phyloP scores from a whole-genome alignment of 1,284 basidiomycete species.

The Singerocomus inundabilis region DNA sequence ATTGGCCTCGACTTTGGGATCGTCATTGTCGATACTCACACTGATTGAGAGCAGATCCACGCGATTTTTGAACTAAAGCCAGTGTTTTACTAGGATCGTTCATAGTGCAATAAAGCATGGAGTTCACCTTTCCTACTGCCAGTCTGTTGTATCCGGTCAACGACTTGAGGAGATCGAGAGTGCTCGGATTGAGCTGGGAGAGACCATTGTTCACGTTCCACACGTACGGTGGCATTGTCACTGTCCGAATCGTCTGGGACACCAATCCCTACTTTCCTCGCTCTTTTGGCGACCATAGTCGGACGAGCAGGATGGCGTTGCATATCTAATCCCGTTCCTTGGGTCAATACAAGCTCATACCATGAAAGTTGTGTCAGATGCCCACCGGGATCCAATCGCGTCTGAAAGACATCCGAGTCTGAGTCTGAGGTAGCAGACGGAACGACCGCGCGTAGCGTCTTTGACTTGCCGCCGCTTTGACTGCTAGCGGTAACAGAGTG shows the following conservation, averaged over 20 bases:
- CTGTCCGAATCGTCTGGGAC: slow-evolving; percentile 11
- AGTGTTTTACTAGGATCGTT: not conserved
- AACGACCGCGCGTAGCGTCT: not conserved
- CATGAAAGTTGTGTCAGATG: not conserved
- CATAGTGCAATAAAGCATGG: not conserved
- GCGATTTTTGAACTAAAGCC: slow-evolving; percentile 10
- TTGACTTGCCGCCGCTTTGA: slow-evolving; percentile 14
- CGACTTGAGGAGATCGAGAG: not conserved
- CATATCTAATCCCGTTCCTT: slow-evolving; percentile 7
- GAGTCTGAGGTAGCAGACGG: slow-evolving; percentile 16
- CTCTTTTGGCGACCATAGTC: not conserved
- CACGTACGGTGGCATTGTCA: slow-evolving; percentile 16
- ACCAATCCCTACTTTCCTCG: slow-evolving; percentile 21
- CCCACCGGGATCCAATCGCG: slow-evolving; percentile 8
- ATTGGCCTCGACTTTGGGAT: not conserved
- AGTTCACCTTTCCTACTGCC: slow-evolving; percentile 10
- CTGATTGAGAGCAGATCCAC: slow-evolving; percentile 1
- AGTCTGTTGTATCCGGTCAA: slow-evolving; percentile 1
- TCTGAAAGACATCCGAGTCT: slow-evolving; percentile 8
- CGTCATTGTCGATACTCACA: slow-evolving; percentile 12
- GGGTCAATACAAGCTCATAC: not conserved
- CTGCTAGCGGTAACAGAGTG: not conserved
- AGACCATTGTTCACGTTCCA: slow-evolving; percentile 7
- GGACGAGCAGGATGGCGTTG: not conserved
- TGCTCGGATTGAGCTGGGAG: not conserved